A percentile compares a stretch with the other conserved stretches of the same genome.
Evolutionary conservation across 2,329 filamentous ascomycete genomes (phyloP).

Genomic region (Colletotrichum cereale): DNA sequence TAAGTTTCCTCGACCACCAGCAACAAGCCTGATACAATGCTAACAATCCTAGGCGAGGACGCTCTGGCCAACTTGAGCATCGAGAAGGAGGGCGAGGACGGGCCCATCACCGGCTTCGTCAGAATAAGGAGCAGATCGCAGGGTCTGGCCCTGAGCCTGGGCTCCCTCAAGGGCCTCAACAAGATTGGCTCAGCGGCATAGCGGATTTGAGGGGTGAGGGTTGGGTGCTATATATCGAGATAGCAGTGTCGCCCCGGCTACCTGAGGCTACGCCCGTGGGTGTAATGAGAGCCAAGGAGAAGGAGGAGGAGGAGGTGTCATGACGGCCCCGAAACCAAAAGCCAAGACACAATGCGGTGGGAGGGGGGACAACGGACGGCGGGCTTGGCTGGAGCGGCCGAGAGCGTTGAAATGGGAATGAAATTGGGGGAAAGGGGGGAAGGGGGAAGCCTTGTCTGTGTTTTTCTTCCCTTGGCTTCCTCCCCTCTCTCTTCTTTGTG

Average conservation of each 20-base stretch:
- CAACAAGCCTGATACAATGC: conserved; percentile 30
- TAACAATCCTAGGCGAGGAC: conserved; percentile 82
- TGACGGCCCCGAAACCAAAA: background rate
- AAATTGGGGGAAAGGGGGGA: conserved; percentile 1
- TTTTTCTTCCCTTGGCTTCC: conserved; percentile 14
- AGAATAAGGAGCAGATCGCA: conserved; percentile 97
- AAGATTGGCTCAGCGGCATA: conserved; percentile 71
- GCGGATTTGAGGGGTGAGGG: conserved; percentile 7
- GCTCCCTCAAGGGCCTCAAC: conserved; percentile 93
- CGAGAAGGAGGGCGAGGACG: conserved; percentile 95
- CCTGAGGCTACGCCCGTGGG: conserved; percentile 10
- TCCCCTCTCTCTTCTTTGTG: conserved; percentile 11
- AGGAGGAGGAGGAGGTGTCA: background rate
- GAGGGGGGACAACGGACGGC: conserved; percentile 3
- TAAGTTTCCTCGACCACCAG: conserved; percentile 65
- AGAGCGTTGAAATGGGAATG: conserved; percentile 31
- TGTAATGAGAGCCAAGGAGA: conserved; percentile 25
- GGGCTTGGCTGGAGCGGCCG: conserved; percentile 12
- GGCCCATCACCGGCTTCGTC: conserved; percentile 96
- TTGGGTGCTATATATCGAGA: conserved; percentile 33
- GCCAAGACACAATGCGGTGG: conserved; percentile 1
- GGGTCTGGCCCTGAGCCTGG: conserved; percentile 91
- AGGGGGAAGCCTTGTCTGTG: conserved; percentile 16
- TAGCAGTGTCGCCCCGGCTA: conserved; percentile 21
- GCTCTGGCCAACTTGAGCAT: conserved; percentile 97